Evolutionary conservation across 257 asterid genomes (phyloP), one percentile per base, ranked within the genome.

Genomic region (Thymus quinquecostatus): DNA sequence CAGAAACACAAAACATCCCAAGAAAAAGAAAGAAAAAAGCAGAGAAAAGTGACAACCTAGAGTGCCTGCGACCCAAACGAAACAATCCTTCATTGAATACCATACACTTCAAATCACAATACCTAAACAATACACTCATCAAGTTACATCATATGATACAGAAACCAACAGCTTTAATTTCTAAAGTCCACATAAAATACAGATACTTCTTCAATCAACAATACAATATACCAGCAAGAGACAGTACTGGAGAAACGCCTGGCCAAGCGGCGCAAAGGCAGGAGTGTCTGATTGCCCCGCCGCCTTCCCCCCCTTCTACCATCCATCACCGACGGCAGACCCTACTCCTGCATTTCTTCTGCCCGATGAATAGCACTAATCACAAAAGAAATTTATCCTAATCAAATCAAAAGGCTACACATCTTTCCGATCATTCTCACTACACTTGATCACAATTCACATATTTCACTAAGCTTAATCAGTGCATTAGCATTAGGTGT

Each of bases 61-160:
- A 78, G 79, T 89, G 75, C 40, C 80, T 79, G 51, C 97, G 91
- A 63, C 97, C 98, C 60, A 85, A 78, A 14, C 82, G 89, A 78
- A 82, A 90, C 55, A 92, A 72, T 32, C 95, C 87, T 44, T 83
- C 88, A 70, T 93, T 93, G 79, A 90, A 80, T 48, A 74, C 74
- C 45, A 69, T 45, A 5, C 85, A 85, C 77, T 93, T 93, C 83
- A 77, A 76, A 79, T 91, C 97, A 53, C 98, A 93, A 56, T 87
- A 93, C 96, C 98, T 87, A 76, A 28, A 81, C 28, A 47, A 54
- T 36, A 12, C 44, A 1, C 10, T 33, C 60, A 71, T 74, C 48
- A 55, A 32, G 54, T 40, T 64, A 64, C 10, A 62, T 44, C 41
- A n/a, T 44, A 44, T 3, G 44, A 63, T 36, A 41, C 44, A 79